Evolutionary conservation across 306 rosid species (phyloP).

Genomic region (Psophocarpus tetragonolobus): DNA sequence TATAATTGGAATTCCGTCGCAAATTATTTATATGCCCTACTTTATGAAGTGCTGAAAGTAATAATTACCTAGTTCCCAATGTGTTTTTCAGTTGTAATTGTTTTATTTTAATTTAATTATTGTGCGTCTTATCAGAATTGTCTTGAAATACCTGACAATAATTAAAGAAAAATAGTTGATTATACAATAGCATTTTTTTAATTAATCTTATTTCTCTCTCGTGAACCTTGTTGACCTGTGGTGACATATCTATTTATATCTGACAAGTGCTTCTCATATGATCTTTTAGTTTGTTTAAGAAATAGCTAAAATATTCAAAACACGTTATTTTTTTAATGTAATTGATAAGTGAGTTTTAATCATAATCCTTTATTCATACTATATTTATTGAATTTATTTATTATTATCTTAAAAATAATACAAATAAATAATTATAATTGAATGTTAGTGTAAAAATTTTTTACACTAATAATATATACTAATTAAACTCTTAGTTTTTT

Average conservation of each 20-base stretch:
- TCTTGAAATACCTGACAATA: background rate
- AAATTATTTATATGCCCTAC: background rate
- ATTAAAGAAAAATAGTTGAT: background rate
- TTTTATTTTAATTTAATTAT: background rate
- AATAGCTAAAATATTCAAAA: background rate
- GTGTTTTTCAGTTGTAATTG: background rate
- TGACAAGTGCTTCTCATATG: background rate
- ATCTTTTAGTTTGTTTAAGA: background rate
- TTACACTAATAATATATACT: too few species aligned
- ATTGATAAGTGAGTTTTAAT: too few species aligned
- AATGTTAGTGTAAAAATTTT: too few species aligned
- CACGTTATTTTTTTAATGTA: background rate
- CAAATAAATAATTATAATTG: too few species aligned
- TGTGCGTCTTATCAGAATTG: background rate
- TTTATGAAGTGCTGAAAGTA: background rate
- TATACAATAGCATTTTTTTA: background rate
- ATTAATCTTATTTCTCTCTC: background rate
- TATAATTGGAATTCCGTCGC: background rate
- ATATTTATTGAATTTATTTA: too few species aligned
- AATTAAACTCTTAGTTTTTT: too few species aligned
- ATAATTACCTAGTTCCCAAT: background rate
- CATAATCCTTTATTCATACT: too few species aligned
- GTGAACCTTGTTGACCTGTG: constrained; percentile 15
- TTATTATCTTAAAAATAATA: too few species aligned
- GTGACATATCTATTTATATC: background rate